Evolutionary conservation across 768 basidiomycete species (phyloP), one percentile per base, ranked within the genome.

Genomic region (Serpula lacrymans): DNA sequence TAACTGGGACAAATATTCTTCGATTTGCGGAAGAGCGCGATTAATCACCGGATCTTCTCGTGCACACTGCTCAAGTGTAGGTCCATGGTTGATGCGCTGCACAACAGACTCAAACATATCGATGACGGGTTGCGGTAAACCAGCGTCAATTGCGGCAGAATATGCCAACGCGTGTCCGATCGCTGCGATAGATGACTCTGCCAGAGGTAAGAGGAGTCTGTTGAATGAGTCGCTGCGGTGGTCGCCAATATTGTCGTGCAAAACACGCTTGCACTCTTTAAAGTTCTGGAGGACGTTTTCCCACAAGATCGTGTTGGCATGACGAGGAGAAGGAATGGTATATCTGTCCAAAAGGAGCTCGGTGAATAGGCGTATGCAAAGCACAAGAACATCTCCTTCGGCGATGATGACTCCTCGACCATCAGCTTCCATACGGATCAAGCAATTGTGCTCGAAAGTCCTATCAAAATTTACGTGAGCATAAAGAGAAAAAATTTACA

Each of bases 161-260:
- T 81, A 80, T 2, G 80, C 77, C 29, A 78, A 62, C 12, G 78
- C 74, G 51, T 82, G 77, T 3, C 82, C 81, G 29, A 83, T 74
- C n/a, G 80, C 74, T 60, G 79, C 74, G 38, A 83, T 55, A 5
- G 74, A 66, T 10, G 45, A 42, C 37, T 76, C 71, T 8, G 78
- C 73, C 52, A 75, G 74, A 5, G 78, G 81, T 39, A 82, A 69
- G 42, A 82, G 57, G 37, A 76, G 64, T 5, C 69, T 64, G 53
- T 76, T 75, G 58, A 78, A 79, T 1, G 63, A 53, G 20, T 67
- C 62, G 57, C 73, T 72, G 37, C 77, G 75, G 60, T 78, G 75
- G 46, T 67, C 64, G n/a, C n/a, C n/a, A n/a, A n/a, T n/a, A n/a
- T n/a, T n/a, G n/a, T n/a, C n/a, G n/a, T n/a, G n/a, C n/a, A n/a